Conservation (phyloP, 2,329 filamentous ascomycete species). For the Diaporthe longicolla region DNA sequence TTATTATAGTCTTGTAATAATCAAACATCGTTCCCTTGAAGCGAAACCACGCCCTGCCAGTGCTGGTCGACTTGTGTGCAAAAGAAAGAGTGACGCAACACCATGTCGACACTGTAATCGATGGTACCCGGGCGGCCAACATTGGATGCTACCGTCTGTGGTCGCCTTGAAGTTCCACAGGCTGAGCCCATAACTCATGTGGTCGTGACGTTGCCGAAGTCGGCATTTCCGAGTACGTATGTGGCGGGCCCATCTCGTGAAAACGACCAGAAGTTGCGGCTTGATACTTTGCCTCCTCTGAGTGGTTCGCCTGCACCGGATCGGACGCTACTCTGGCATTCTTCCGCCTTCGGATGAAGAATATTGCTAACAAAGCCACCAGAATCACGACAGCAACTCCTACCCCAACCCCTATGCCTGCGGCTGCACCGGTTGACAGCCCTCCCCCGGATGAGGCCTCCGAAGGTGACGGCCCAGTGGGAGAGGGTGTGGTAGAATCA, state of each 20-base stretch:
- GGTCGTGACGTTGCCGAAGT: not conserved
- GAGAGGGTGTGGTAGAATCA: not conserved
- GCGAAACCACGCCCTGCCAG: not conserved
- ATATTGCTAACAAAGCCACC: not conserved
- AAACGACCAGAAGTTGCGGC: not conserved
- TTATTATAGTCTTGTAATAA: conserved; percentile 13
- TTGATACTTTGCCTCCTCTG: not conserved
- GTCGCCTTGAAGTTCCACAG: conserved; percentile 14
- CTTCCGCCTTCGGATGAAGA: conserved; percentile 17
- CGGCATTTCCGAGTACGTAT: conserved; percentile 8
- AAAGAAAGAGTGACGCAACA: not conserved
- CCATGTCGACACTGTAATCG: not conserved
- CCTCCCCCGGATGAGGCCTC: not conserved
- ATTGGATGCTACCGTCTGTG: not conserved
- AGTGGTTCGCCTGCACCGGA: not conserved
- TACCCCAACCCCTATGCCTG: conserved; percentile 32
- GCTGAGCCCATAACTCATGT: conserved; percentile 14
- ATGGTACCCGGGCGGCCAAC: not conserved
- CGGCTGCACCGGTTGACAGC: conserved; percentile 30
- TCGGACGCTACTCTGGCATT: not conserved
- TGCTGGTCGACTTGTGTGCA: not conserved
- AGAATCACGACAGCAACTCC: conserved; percentile 8
- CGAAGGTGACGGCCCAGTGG: not conserved
- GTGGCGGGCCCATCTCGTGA: conserved; percentile 6
- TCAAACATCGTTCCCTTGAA: not conserved